Evolutionary conservation across 2,329 filamentous ascomycete genomes (phyloP).

Genomic region (Ophiostoma quercus): DNA sequence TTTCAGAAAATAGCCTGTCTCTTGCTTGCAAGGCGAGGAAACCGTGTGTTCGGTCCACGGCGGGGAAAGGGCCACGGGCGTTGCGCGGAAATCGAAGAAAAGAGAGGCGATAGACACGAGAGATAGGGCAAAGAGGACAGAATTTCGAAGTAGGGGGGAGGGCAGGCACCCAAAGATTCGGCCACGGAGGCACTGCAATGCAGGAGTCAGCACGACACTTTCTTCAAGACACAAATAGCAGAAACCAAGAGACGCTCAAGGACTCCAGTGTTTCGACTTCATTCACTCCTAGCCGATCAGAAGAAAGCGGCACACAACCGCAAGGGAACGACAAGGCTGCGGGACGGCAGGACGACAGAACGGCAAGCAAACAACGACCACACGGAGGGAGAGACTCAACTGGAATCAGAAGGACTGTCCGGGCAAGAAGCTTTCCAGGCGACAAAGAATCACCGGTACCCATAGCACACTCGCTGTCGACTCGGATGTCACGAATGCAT

Average conservation of each 20-base stretch:
- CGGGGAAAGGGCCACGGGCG: conserved; percentile 17
- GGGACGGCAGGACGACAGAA: background rate
- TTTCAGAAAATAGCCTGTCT: conserved; percentile 5
- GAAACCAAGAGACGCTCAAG: background rate
- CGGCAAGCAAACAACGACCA: background rate
- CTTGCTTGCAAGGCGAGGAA: conserved; percentile 10
- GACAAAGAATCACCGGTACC: background rate
- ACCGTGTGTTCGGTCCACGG: conserved; percentile 7
- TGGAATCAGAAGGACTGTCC: background rate
- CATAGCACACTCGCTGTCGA: background rate
- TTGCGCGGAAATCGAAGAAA: conserved; percentile 16
- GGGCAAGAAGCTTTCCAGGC: background rate
- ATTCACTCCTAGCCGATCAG: too few relatives aligned
- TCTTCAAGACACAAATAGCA: background rate
- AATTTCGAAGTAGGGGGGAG: background rate
- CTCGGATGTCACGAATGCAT: background rate
- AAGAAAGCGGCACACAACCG: background rate
- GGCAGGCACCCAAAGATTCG: background rate
- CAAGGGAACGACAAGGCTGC: background rate
- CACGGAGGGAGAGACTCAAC: background rate
- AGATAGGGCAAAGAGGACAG: background rate
- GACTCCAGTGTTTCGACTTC: background rate
- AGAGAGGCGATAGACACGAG: background rate
- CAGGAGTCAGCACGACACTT: background rate
- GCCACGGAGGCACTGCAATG: background rate